phyloP scores from a whole-genome alignment of 768 basidiomycete species.

The Termitomyces bulborhizus region DNA sequence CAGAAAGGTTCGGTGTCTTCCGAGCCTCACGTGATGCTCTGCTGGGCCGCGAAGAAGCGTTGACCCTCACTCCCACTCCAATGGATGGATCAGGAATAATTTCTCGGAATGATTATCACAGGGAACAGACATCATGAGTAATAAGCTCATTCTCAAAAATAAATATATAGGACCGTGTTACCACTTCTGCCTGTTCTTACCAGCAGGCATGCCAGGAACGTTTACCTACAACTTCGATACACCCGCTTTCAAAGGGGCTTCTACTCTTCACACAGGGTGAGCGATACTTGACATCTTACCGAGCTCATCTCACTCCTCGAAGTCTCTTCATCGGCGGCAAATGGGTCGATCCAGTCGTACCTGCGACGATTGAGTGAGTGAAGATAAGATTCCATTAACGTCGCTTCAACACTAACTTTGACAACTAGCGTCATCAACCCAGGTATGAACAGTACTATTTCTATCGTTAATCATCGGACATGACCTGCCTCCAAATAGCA shows the following conservation, averaged over 20 bases:
- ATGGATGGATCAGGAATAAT: not conserved
- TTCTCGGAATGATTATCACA: not conserved
- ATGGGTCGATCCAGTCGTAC: conserved; percentile 43
- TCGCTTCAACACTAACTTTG: not conserved
- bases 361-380: conserved; percentile 52
- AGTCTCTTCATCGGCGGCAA: conserved; percentile 56
- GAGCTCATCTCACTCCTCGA: not conserved
- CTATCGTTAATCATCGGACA: conserved; percentile 20
- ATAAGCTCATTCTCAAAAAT: no score
- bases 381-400: not conserved
- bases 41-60: no score
- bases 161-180: not conserved
- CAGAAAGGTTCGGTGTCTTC: no score
- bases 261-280: conserved; percentile 50
- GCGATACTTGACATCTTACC: not conserved
- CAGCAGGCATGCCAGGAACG: conserved; percentile 26
- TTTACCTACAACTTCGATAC: conserved; percentile 48
- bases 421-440: conserved; percentile 16
- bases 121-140: not conserved
- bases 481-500: conserved; percentile 22
- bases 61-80: no score
- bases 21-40: no score
- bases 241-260: conserved; percentile 50
- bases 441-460: conserved; percentile 12
- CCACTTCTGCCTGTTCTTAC: not conserved